A percentile compares a stretch with the other conserved stretches of the same genome.
phyloP scores from a whole-genome alignment of 805 yeast species.

The Barnettozyma pratensis region DNA sequence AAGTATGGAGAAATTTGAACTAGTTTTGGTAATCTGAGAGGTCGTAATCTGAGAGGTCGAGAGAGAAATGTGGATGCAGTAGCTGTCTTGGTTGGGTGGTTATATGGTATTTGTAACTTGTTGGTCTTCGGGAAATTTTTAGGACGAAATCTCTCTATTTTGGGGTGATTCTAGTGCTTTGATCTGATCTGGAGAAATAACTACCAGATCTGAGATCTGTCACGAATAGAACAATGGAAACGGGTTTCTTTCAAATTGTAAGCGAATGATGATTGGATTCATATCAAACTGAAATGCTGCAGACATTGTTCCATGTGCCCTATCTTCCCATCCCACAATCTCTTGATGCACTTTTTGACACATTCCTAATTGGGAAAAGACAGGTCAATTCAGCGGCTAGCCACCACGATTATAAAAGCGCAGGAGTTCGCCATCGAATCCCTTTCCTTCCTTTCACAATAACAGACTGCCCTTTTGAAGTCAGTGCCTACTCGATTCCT shows the following conservation, averaged over 20 bases:
- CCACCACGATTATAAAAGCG: neutral
- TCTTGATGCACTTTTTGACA: constrained; percentile 6
- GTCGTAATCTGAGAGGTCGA: no score
- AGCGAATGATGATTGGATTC: neutral
- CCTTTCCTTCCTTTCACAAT: neutral
- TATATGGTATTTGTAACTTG: no score
- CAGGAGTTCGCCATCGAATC: neutral
- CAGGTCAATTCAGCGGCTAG: neutral
- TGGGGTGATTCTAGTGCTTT: no score
- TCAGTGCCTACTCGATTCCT: neutral
- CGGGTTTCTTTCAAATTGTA: neutral
- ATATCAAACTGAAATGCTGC: no score
- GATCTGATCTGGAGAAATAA: no score
- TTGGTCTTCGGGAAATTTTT: no score
- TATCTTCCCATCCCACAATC: neutral
- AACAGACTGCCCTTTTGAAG: neutral
- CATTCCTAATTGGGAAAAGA: constrained; percentile 3
- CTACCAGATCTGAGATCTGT: no score
- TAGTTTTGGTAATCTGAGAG: no score
- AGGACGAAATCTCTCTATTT: no score
- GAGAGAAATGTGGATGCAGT: no score
- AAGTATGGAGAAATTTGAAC: no score
- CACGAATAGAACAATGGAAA: neutral
- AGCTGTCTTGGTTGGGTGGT: no score
- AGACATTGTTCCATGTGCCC: neutral